Base-by-base conservation (phyloP, 129 eudicot species). In the Smallanthus sonchifolius region DNA sequence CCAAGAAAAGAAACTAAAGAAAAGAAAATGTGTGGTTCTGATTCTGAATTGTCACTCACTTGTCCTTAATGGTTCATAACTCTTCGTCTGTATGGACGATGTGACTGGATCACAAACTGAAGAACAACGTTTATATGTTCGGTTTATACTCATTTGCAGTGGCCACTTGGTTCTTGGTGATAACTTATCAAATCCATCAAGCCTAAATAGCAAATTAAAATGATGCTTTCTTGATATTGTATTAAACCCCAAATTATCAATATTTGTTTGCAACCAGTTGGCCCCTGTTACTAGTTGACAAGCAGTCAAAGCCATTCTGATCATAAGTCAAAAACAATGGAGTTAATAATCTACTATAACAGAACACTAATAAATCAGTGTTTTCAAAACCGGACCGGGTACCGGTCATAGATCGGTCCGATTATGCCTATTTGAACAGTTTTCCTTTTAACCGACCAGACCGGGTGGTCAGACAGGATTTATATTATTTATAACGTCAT, bases 271-370 rank as follows among this genome's bases (percentile, higher is more conserved):
- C 67, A 65, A n/a, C 61, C 59, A 67, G 69, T 30, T 63, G 70
- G 56, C 43, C 59, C 79, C 44, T 37, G 49, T 67, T 65, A 68
- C 82, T 77, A 77, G 79, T 32, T 75, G 52, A 49, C 70, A 72
- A 54, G 49, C 54, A 65, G 72, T 69, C 79, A 81, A 48, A 68
- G 66, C 80, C 88, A 86, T 83, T 61, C 80, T 81, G 75, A 77
- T 28, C 35, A 80, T 71, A 36, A 32, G 35, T 57, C 65, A 80
- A 73, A 73, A 65, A 38, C 19, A 34, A 67, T 11, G 15, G 6
- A 51, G 28, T 42, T 51, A 9, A 74, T 61, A 38, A 13, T 10
- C 48, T 67, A 32, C 32, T 32, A 57, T 0, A 42, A 32, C 0
- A n/a, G 1, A 75, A 16, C 42, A 60, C 60, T 48, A 24, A 24